A percentile compares a stretch with the other conserved stretches of the same genome.
Conservation (phyloP, 768 basidiomycete species). For the Xerocomellus dryophilus region DNA sequence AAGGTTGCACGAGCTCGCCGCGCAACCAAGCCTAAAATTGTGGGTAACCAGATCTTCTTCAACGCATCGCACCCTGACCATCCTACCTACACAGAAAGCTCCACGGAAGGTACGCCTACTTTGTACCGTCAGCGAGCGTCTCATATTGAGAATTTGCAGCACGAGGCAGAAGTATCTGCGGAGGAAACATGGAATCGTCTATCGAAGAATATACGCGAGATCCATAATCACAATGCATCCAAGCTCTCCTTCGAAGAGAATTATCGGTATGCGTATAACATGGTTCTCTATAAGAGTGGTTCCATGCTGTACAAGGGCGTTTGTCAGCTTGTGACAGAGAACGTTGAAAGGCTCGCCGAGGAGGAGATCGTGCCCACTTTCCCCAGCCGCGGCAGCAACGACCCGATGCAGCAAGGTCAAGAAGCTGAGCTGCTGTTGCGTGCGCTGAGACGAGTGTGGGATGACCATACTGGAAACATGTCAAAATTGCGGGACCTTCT, state of each 20-base stretch:
- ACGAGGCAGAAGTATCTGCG: slow-evolving; percentile 69
- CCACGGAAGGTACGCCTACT: slow-evolving; percentile 42
- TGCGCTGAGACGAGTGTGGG: slow-evolving; percentile 83
- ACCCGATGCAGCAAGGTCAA: slow-evolving; percentile 71
- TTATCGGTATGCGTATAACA: slow-evolving; percentile 90
- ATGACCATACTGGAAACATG: slow-evolving; percentile 90
- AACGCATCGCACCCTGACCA: slow-evolving; percentile 18
- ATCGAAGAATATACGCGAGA: slow-evolving; percentile 84
- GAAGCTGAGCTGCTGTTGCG: slow-evolving; percentile 86
- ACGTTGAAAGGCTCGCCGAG: slow-evolving; percentile 76
- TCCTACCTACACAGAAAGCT: slow-evolving; percentile 37
- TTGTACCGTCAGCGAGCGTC: background rate
- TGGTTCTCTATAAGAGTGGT: slow-evolving; percentile 86
- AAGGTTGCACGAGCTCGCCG: slow-evolving; percentile 24
- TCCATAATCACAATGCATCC: slow-evolving; percentile 90
- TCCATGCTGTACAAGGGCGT: slow-evolving; percentile 86
- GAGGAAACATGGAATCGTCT: slow-evolving; percentile 84
- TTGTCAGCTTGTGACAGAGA: slow-evolving; percentile 70
- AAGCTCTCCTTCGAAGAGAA: slow-evolving; percentile 91
- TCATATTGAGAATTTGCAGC: slow-evolving; percentile 40
- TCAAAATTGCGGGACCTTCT: slow-evolving; percentile 83
- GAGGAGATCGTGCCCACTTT: slow-evolving; percentile 79
- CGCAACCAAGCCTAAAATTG: slow-evolving; percentile 39
- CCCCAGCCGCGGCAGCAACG: slow-evolving; percentile 63
- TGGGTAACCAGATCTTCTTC: slow-evolving; percentile 33